These are phyloP conservation scores for cucumber (Cucumis sativus) DNA, from an alignment of 306 rosid genomes.

Conservation along the genomic window Cucumber_9930_V3 NC_026655.2:3909501-3910000, in stretches of 20 bases:
- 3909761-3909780: background rate
- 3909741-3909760: background rate
- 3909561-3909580: conserved; percentile 22
- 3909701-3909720: background rate
- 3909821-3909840: no score
- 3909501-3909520: conserved; percentile 17
- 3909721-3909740: background rate
- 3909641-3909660: background rate
- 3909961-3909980: no score
- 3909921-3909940: no score
- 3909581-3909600: conserved; percentile 24
- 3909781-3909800: no score
- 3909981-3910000: no score
- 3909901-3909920: no score
- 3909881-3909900: no score
- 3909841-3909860: no score
- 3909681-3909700: background rate
- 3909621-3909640: background rate
- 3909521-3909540: conserved; percentile 17
- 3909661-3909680: background rate
- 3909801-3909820: no score
- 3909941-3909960: no score
- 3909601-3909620: conserved; percentile 30
- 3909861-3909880: no score
- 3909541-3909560: conserved; percentile 11